Base-by-base conservation (phyloP, 768 basidiomycete genomes). In the Boletus sensibilis region DNA sequence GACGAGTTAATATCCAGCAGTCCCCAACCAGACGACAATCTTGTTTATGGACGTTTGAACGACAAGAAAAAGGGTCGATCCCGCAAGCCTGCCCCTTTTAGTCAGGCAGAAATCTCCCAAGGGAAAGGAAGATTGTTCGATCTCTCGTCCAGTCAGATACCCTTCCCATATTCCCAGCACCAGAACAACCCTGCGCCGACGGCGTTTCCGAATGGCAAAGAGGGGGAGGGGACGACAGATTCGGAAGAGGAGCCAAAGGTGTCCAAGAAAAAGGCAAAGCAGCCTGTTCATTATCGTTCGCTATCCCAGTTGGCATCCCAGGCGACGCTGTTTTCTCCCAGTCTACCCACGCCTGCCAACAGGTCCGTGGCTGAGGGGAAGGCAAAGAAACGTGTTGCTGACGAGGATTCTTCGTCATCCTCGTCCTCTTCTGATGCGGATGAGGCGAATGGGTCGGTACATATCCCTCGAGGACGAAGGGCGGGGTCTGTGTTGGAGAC, bases 381-480 rank as follows among this genome's bases (percentile, higher is more conserved):
- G 47, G 55, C 68, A 31, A 68, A 59, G 44, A 64, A 59, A 29
- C 56, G 54, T 34, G n/a, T 38, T 25, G 51, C 7, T 10, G 46
- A 50, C 4, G 59, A 63, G 18, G 56, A 61, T 25, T 74, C 77
- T 7, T 74, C 77, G 8, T 66, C 68, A 9, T 71, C 68, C 8
- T 73, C 77, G 7, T 79, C 81, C 5, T 79, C 79, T 38, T 72
- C 72, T 10, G 75, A 73, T 20, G 64, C 64, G 1, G 76, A 77
- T 0, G 79, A 62, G 35, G 68, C 35, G 1, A 58, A 50, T n/a
- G 59, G 56, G 31, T 69, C 71, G 18, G 63, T 80, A n/a, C 87
- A 88, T 67, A 87, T 90, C 54, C 87, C 87, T 31, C 75, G 70
- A 58, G 75, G 75, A 12, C 77, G 83, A 53, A 74, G 77, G 55